phyloP scores from a whole-genome alignment of 2,329 filamentous ascomycete genomes.

The Ceratocystis cubensis region DNA sequence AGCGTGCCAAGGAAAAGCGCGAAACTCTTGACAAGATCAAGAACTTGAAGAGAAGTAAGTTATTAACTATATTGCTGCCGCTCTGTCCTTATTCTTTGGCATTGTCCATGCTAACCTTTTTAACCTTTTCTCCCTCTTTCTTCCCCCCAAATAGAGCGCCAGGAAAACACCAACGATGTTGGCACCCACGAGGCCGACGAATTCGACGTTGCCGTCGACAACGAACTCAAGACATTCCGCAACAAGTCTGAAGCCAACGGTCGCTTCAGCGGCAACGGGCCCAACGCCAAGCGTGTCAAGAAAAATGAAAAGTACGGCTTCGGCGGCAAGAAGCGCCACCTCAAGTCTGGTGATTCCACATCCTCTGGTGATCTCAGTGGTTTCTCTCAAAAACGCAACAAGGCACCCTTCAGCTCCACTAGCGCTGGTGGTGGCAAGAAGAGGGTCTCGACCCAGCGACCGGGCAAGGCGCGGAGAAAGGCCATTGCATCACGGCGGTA shows the following conservation, averaged over 20 bases:
- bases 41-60: constrained; percentile 82
- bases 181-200: constrained; percentile 67
- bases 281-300: constrained; percentile 70
- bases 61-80: not conserved
- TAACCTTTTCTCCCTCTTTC: constrained; percentile 23
- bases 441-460: constrained; percentile 15
- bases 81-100: constrained; percentile 16
- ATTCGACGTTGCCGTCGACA: constrained; percentile 80
- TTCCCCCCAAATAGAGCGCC: constrained; percentile 55
- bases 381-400: constrained; percentile 58
- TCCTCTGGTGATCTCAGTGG: constrained; percentile 69
- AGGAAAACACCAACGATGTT: constrained; percentile 50
- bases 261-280: constrained; percentile 29
- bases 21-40: constrained; percentile 94
- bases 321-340: constrained; percentile 84
- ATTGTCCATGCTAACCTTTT: constrained; percentile 23
- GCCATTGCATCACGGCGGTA: constrained; percentile 20
- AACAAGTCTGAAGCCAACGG: constrained; percentile 31
- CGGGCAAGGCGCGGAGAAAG: constrained; percentile 23
- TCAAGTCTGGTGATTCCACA: constrained; percentile 79
- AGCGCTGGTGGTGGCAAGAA: constrained; percentile 19
- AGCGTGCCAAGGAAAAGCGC: constrained; percentile 82
- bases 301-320: constrained; percentile 92
- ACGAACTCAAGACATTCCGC: constrained; percentile 38
- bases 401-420: constrained; percentile 19